Evolutionary conservation across 2,329 filamentous ascomycete genomes (phyloP).

Genomic region (Cryphonectria japonica): DNA sequence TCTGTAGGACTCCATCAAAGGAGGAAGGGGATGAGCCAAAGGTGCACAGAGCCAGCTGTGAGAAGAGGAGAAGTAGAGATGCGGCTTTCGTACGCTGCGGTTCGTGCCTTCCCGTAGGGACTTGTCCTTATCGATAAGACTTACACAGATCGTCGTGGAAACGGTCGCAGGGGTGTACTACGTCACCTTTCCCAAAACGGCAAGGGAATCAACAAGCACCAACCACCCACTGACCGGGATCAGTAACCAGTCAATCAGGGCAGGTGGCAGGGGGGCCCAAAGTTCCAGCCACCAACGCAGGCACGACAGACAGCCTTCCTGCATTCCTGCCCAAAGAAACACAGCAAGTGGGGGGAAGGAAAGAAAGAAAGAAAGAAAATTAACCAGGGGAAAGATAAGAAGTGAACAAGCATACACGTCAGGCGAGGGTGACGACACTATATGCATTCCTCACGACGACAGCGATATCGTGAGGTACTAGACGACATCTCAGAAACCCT

Average conservation of each 20-base stretch:
- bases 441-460: slow-evolving; percentile 36
- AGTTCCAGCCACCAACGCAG: slow-evolving; percentile 5
- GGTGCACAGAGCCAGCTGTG: not conserved
- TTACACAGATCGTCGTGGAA: slow-evolving; percentile 13
- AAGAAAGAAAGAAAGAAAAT: not conserved
- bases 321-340: not conserved
- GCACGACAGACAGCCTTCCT: not conserved
- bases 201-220: slow-evolving; percentile 7
- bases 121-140: slow-evolving; percentile 7
- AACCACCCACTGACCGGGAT: slow-evolving; percentile 6
- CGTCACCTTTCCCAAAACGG: slow-evolving; percentile 3
- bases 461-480: slow-evolving; percentile 34
- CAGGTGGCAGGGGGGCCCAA: not conserved
- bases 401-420: not conserved
- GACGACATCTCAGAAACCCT: slow-evolving; percentile 39
- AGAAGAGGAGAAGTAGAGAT: not conserved
- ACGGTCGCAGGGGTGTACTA: not conserved
- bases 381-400: too few relatives aligned
- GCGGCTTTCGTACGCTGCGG: not conserved
- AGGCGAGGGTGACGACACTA: not conserved
- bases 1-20: too few relatives aligned
- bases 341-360: not conserved
- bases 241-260: not conserved
- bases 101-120: not conserved
- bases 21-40: not conserved